Base-by-base conservation (phyloP, 768 basidiomycete species). In the Xanthoconium purpureum region DNA sequence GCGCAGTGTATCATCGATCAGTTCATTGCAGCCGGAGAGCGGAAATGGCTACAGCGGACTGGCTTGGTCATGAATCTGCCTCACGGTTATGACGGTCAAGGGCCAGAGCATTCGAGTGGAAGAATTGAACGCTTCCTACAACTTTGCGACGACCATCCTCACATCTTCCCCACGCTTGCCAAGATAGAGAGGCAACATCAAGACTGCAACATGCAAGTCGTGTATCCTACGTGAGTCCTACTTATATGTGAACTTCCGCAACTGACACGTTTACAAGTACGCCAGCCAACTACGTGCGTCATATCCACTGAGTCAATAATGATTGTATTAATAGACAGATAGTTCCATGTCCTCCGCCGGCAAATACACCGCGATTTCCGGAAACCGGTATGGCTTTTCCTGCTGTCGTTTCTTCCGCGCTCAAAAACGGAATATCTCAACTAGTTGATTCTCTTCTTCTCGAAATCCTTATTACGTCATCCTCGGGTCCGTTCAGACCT, bases 151-250 rank as follows among this genome's bases (percentile, higher is more conserved):
- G 96, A 99, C 65, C 94, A 99, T 70, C 96, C 96, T 7, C 80
- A 94, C 70, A 71, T 88, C 57, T 98, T 85, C 85, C 96, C 96
- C 2, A 85, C 85, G 0, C 82, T 82, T 2, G 85, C 95, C 73
- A 97, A 96, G 78, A 74, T 95, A 57, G 92, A 94, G 68, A 78
- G 97, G 46, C 94, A 97, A 66, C 94, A 98, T 69, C 97, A 99
- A 77, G 97, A 99, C 71, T 97, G 95, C 75, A 99, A 98, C 71
- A 93, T 98, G 92, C 97, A 98, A 75, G 89, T 99, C 62, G 93
- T 96, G 30, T 98, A 98, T 75, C 91, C 94, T 6, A 94, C 94
- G 88, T 91, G 68, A 73, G 88, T 80, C 35, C 10, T 39, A 3
- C 30, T 54, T 55, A 14, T 30, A 46, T 42, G 28, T 15, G 12